These are phyloP conservation scores for Cryomyces antarcticus DNA, from an alignment of 495 filamentous ascomycete species.

Conservation along the genomic window DNA sequence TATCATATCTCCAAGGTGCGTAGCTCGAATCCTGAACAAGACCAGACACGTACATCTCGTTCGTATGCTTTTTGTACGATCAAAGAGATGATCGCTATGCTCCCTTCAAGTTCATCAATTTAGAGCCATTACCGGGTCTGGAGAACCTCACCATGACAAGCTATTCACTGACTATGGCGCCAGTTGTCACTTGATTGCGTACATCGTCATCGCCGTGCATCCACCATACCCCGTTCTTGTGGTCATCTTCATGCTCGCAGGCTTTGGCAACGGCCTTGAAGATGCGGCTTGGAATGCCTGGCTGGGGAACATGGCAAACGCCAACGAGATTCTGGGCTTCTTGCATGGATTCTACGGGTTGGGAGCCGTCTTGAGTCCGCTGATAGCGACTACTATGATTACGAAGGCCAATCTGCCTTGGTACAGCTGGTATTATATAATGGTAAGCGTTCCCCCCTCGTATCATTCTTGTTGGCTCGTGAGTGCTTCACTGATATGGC, in stretches of 20 bases:
- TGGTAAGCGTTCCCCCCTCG: constrained; percentile 23
- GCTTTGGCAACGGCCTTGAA: constrained; percentile 41
- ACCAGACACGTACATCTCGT: no score
- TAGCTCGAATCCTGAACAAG: no score
- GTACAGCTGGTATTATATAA: constrained; percentile 43
- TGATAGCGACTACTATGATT: constrained; percentile 37
- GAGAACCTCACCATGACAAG: no score
- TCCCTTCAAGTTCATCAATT: no score
- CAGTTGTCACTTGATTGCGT: constrained; percentile 40
- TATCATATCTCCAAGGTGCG: constrained; percentile 30
- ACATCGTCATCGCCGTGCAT: constrained; percentile 35
- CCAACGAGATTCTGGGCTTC: constrained; percentile 36
- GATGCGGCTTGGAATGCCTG: constrained; percentile 48
- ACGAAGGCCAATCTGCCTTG: constrained; percentile 27
- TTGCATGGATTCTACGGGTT: constrained; percentile 38
- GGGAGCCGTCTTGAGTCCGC: constrained; percentile 33
- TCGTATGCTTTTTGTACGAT: no score
- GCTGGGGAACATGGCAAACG: constrained; percentile 41
- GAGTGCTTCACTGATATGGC: background rate
- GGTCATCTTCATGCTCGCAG: constrained; percentile 34
- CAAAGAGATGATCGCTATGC: no score
- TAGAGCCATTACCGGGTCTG: no score
- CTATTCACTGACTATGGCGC: no score
- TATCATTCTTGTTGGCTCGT: background rate
- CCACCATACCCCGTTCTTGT: constrained; percentile 40